Evolutionary conservation across 2,329 filamentous ascomycete species (phyloP).

Genomic region (Byssothecium circinans): DNA sequence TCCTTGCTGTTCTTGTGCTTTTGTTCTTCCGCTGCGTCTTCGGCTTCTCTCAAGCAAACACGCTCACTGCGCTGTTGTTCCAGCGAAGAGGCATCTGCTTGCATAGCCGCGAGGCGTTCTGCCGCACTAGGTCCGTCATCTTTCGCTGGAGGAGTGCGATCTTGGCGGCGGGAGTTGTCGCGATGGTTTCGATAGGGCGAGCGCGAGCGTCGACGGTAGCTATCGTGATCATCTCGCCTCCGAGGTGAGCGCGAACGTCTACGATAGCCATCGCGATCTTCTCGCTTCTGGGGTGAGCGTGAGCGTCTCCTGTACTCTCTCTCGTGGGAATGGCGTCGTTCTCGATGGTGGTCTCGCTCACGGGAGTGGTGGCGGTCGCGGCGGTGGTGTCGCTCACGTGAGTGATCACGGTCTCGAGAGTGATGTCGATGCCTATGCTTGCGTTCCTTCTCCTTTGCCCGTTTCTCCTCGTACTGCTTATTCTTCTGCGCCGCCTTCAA

Average conservation of each 20-base stretch:
- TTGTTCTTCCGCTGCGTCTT: conserved; percentile 38
- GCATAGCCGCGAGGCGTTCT: conserved; percentile 39
- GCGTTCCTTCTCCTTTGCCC: conserved; percentile 39
- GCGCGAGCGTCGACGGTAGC: not conserved
- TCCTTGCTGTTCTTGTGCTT: conserved; percentile 27
- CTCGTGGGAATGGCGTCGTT: conserved; percentile 29
- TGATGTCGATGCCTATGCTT: conserved; percentile 52
- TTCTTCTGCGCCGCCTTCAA: conserved; percentile 56
- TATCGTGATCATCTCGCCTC: conserved; percentile 18
- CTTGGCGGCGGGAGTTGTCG: conserved; percentile 3
- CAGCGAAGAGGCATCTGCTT: conserved; percentile 34
- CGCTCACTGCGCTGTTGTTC: conserved; percentile 39
- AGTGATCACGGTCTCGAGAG: conserved; percentile 34
- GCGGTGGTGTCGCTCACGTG: conserved; percentile 27
- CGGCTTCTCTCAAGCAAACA: conserved; percentile 31
- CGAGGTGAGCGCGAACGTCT: conserved; percentile 19
- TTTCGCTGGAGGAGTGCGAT: conserved; percentile 8
- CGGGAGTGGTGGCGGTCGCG: conserved; percentile 42
- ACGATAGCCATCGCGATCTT: conserved; percentile 2
- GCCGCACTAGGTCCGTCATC: conserved; percentile 21
- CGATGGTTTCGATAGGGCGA: not conserved
- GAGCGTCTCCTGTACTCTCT: conserved; percentile 13
- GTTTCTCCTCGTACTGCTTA: conserved; percentile 41
- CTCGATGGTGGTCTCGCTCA: conserved; percentile 32
- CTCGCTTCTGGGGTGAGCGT: conserved; percentile 7